A percentile compares a stretch with the other conserved stretches of the same genome.
Conservation (phyloP, 169 alveolate species). For the Eimeria brunetti region DNA sequence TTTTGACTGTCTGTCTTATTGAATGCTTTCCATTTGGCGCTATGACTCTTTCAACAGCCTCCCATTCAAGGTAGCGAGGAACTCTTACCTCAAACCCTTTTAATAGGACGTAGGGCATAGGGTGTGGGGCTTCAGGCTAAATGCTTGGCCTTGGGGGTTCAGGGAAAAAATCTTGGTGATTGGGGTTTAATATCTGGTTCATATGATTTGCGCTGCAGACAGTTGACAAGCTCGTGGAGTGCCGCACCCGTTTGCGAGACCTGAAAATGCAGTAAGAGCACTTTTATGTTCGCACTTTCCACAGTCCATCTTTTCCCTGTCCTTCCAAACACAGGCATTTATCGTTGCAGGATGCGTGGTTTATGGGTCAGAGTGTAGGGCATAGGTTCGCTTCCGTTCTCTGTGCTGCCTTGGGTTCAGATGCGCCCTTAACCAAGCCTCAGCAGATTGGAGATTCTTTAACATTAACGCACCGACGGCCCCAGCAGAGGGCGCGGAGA, state of each 20-base stretch:
- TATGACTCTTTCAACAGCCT: not conserved
- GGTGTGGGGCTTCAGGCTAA: not conserved
- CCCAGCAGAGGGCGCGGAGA: not conserved
- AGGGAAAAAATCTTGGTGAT: too few relatives aligned
- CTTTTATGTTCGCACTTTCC: not conserved
- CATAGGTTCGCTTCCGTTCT: not conserved
- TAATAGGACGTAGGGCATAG: not conserved
- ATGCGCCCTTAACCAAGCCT: conserved; percentile 46
- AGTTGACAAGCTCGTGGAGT: conserved; percentile 55
- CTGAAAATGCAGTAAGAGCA: conserved; percentile 40
- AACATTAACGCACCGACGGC: not conserved
- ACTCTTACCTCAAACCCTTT: too few relatives aligned
- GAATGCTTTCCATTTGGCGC: not conserved
- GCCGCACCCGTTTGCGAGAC: conserved; percentile 35
- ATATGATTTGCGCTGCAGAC: conserved; percentile 13
- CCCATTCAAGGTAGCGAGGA: not conserved
- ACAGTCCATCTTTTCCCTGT: not conserved
- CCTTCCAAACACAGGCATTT: not conserved
- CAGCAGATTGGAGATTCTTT: conserved; percentile 16
- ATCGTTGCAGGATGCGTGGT: not conserved
- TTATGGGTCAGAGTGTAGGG: not conserved
- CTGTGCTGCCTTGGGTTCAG: conserved; percentile 9
- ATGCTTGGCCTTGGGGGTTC: too few relatives aligned
- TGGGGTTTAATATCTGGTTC: not conserved
- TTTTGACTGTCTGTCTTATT: not conserved